These are phyloP conservation scores for Myriangium duriaei DNA, from an alignment of 2,329 filamentous ascomycete genomes.

Conservation along the genomic window DNA sequence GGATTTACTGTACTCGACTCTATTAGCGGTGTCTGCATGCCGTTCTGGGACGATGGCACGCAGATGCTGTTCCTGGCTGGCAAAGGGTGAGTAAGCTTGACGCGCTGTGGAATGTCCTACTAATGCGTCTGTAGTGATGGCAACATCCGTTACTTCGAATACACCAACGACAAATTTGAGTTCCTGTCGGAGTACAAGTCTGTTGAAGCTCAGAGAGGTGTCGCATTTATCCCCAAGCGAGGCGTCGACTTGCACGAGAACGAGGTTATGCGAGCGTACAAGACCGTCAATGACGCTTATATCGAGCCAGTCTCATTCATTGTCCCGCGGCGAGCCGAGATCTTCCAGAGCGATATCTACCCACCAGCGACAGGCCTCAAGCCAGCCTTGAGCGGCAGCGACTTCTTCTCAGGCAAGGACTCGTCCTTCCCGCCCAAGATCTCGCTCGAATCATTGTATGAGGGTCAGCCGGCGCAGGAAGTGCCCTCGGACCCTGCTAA, in stretches of 20 bases:
- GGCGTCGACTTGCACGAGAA: constrained; percentile 95
- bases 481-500: constrained; percentile 45
- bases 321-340: constrained; percentile 82
- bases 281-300: constrained; percentile 88
- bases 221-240: constrained; percentile 88
- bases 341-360: constrained; percentile 95
- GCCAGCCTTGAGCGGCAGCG: constrained; percentile 63
- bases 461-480: constrained; percentile 69
- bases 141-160: constrained; percentile 98
- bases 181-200: constrained; percentile 96
- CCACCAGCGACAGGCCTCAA: constrained; percentile 72
- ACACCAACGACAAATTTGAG: constrained; percentile 97
- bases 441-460: constrained; percentile 82
- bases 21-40: constrained; percentile 97
- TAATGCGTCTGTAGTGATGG: constrained; percentile 53
- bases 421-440: constrained; percentile 72
- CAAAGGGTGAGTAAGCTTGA: constrained; percentile 59
- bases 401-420: constrained; percentile 81
- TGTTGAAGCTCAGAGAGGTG: constrained; percentile 81
- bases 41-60: constrained; percentile 97
- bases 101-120: not conserved
- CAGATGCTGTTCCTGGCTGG: constrained; percentile 93
- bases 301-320: constrained; percentile 98
- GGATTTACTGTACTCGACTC: constrained; percentile 86
- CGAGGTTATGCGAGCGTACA: constrained; percentile 89